A percentile compares a stretch with the other conserved stretches of the same genome.
Conservation (phyloP, 2,329 filamentous ascomycete genomes). For the Esteya vermicola region DNA sequence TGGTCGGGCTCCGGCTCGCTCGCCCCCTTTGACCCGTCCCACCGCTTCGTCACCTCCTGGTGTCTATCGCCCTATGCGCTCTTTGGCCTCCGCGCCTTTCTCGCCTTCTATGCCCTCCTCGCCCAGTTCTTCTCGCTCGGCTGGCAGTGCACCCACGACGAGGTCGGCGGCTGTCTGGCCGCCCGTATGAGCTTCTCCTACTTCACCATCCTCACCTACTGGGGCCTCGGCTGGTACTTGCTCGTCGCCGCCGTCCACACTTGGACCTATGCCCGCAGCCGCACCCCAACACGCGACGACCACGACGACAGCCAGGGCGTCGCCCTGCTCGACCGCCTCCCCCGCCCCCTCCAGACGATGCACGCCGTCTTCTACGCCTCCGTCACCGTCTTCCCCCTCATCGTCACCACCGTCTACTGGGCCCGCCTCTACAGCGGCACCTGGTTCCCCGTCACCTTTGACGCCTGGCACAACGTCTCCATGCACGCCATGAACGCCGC, state of each 20-base stretch:
- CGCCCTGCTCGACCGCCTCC: slow-evolving; percentile 44
- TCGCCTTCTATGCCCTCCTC: slow-evolving; percentile 54
- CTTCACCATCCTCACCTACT: slow-evolving; percentile 73
- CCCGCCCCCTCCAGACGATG: slow-evolving; percentile 47
- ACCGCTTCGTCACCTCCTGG: slow-evolving; percentile 72
- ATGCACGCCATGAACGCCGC: slow-evolving; percentile 61
- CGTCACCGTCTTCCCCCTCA: slow-evolving; percentile 47
- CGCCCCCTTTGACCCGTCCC: slow-evolving; percentile 36
- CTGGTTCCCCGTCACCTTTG: slow-evolving; percentile 37
- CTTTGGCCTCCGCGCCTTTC: slow-evolving; percentile 38
- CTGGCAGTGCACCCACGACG: slow-evolving; percentile 42
- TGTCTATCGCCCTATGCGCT: slow-evolving; percentile 52
- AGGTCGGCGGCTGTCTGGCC: slow-evolving; percentile 24
- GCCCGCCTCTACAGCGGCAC: slow-evolving; percentile 35
- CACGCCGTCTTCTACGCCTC: slow-evolving; percentile 52
- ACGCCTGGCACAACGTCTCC: slow-evolving; percentile 52
- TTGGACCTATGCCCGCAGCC: slow-evolving; percentile 43
- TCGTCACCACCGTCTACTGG: slow-evolving; percentile 64
- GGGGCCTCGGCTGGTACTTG: slow-evolving; percentile 72
- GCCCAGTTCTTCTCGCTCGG: slow-evolving; percentile 56
- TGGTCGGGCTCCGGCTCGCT: too few species aligned
- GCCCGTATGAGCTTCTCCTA: slow-evolving; percentile 55
- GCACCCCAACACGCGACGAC: too few species aligned
- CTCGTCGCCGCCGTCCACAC: slow-evolving; percentile 55
- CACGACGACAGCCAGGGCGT: too few species aligned